Conservation (phyloP, 805 yeast species). For the Hanseniaspora pseudoguilliermondii region DNA sequence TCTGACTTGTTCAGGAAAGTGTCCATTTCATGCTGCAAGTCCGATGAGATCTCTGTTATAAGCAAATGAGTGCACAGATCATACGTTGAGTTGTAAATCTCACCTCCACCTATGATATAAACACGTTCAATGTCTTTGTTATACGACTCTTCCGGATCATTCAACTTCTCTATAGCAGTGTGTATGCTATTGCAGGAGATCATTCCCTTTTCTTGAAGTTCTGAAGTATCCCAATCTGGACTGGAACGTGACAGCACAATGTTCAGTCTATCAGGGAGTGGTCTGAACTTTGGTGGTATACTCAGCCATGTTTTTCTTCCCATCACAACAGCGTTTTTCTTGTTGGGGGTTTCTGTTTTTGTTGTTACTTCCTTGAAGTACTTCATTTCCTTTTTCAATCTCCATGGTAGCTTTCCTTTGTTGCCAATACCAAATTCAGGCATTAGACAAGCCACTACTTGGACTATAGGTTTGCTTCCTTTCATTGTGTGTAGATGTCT, state of each 20-base stretch:
- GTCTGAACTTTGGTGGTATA: conserved; percentile 73
- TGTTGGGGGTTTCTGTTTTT: conserved; percentile 25
- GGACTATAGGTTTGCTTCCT: conserved; percentile 32
- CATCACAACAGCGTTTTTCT: conserved; percentile 74
- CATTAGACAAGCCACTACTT: conserved; percentile 74
- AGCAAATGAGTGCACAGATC: conserved; percentile 42
- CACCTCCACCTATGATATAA: conserved; percentile 87
- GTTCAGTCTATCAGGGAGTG: conserved; percentile 63
- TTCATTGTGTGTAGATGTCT: not conserved
- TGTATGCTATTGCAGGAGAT: conserved; percentile 33
- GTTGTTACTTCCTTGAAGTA: conserved; percentile 70
- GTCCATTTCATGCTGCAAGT: conserved; percentile 1
- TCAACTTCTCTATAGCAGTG: conserved; percentile 30
- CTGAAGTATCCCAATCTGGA: conserved; percentile 7
- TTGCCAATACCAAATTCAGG: conserved; percentile 78
- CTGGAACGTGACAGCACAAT: conserved; percentile 53
- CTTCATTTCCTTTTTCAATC: conserved; percentile 67
- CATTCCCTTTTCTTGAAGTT: conserved; percentile 15
- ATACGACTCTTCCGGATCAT: conserved; percentile 18
- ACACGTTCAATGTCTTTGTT: conserved; percentile 38
- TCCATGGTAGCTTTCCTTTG: conserved; percentile 80
- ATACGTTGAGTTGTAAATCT: conserved; percentile 52
- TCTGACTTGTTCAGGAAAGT: not conserved
- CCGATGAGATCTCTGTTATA: conserved; percentile 52
- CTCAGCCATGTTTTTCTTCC: conserved; percentile 95